Evolutionary conservation across 116 monocot genomes (phyloP).

Genomic region (Dioscorea cayenensis): DNA sequence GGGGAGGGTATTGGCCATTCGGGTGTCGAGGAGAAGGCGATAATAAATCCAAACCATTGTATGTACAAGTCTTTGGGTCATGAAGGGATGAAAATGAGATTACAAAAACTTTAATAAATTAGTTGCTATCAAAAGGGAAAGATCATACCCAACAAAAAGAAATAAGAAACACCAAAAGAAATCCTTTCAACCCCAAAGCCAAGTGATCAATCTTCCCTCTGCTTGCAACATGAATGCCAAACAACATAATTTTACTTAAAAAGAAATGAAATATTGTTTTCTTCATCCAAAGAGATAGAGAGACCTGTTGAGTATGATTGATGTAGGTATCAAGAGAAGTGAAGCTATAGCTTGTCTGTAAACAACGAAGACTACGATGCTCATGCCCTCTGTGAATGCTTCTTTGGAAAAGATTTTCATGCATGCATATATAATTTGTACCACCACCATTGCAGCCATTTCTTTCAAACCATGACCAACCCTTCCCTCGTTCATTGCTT

Average conservation of each 20-base stretch:
- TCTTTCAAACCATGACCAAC: constrained; percentile 14
- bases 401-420: constrained; percentile 20
- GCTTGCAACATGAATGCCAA: background rate
- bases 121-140: background rate
- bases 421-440: constrained; percentile 29
- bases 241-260: background rate
- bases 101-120: background rate
- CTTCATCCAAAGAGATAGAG: background rate
- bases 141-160: constrained; percentile 40
- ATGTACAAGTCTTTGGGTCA: constrained; percentile 27
- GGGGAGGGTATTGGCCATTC: constrained; percentile 28
- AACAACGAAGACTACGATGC: constrained; percentile 29
- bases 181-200: constrained; percentile 23
- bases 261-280: background rate
- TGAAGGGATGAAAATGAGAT: constrained; percentile 17
- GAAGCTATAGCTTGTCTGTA: constrained; percentile 32
- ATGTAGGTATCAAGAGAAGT: constrained; percentile 14
- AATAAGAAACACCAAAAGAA: constrained; percentile 25
- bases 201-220: constrained; percentile 15
- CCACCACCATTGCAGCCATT: constrained; percentile 26
- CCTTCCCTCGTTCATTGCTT: no score
- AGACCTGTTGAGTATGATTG: constrained; percentile 6
- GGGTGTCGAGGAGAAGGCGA: constrained; percentile 37
- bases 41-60: constrained; percentile 28
- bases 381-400: constrained; percentile 19